phyloP scores from a whole-genome alignment of 495 filamentous ascomycete species.

The Aspergillus hancockii region DNA sequence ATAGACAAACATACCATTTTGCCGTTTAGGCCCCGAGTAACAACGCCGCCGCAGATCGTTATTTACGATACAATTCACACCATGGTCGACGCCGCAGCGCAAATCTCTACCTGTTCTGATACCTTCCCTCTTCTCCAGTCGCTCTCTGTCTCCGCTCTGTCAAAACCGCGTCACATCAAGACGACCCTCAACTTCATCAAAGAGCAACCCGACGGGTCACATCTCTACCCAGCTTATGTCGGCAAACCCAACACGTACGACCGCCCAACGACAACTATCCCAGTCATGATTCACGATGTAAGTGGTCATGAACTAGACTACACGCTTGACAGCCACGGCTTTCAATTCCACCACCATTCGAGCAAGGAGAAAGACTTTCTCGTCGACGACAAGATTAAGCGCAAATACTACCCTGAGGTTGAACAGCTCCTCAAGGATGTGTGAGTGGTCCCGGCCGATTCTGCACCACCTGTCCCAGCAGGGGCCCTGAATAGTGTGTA shows the following conservation, averaged over 20 bases:
- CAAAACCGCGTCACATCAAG: conserved; percentile 47
- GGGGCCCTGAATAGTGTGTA: not conserved
- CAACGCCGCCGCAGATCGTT: too few relatives aligned
- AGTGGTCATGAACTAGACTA: conserved; percentile 50
- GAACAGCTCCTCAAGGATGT: conserved; percentile 66
- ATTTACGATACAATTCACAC: too few relatives aligned
- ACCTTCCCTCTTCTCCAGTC: too few relatives aligned
- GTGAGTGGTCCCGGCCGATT: too few relatives aligned
- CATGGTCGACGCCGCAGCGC: too few relatives aligned
- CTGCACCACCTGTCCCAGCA: not conserved
- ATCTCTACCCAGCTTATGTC: conserved; percentile 50
- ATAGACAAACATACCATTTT: too few relatives aligned
- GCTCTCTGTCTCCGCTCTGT: conserved; percentile 14
- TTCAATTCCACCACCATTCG: conserved; percentile 50
- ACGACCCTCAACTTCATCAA: conserved; percentile 62
- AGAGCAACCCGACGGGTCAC: conserved; percentile 58
- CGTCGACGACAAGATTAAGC: conserved; percentile 69
- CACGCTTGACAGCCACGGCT: conserved; percentile 49
- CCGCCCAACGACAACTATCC: conserved; percentile 34
- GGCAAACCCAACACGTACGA: conserved; percentile 53
- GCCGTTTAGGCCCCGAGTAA: too few relatives aligned
- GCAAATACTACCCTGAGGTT: conserved; percentile 64
- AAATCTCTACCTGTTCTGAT: too few relatives aligned
- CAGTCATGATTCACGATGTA: conserved; percentile 46
- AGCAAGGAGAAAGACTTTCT: conserved; percentile 51